Base-by-base conservation (phyloP, 2,329 filamentous ascomycete genomes). In the Macrophomina tecta region DNA sequence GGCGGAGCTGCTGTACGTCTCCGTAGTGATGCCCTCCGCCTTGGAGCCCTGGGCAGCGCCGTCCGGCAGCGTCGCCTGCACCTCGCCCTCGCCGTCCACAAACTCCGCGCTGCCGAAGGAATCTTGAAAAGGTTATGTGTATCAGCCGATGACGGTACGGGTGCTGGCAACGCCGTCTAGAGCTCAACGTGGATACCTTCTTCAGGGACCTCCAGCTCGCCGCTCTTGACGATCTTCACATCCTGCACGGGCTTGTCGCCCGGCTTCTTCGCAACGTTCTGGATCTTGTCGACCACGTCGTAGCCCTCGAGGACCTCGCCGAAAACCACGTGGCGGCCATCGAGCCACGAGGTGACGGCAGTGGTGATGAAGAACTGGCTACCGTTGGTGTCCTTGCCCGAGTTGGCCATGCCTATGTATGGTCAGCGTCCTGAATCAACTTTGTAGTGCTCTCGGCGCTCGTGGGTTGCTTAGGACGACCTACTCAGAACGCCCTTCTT, bases 131-230 rank as follows among this genome's bases (percentile, higher is more conserved):
- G 70, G 69, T 73, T 65, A 40, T 64, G 77, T 75, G 71, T 72
- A 81, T 82, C 80, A 81, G 80, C 77, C 45, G 73, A 74, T 77
- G 74, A 61, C 76, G 76, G 75, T 74, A 61, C 74, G 75, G 71
- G 70, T 74, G 69, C 70, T 67, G 42, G 3, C 16, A 55, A 34
- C 60, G 56, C 56, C 48, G 48, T 55, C 71, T 90, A 95, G 82
- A 95, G 91, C 83, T 95, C 92, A 83, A 90, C 87, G 83, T 93
- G 91, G 85, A 93, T 94, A 95, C 92, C 92, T 95, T 95, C 92
- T 85, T 88, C 84, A 79, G 91, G 90, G 72, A 94, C 90, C 79
- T 90, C 86, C 74, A 95, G 84, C 85, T 94, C 91, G 80, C 92
- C 92, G 82, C 90, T 92, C 87, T 93, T 92, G 78, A 80, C 86